A percentile compares a stretch with the other conserved stretches of the same genome.
These are phyloP conservation scores for Rhizoclosmatium sp. DNA, from an alignment of 192 early-diverging fungal species.

Conservation along the genomic window DNA sequence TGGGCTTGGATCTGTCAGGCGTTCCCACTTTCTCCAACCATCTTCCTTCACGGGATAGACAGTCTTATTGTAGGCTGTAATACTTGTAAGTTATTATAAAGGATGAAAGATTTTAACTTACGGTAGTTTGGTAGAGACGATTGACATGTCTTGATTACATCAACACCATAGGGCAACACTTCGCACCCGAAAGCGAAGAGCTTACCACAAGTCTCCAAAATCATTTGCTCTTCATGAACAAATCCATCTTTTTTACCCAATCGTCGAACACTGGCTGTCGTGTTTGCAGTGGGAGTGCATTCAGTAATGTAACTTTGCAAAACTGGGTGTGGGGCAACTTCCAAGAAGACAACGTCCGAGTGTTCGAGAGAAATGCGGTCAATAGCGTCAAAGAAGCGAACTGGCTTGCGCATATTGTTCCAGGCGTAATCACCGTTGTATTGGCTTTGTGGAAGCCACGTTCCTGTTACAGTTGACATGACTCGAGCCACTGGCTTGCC, in stretches of 20 bases:
- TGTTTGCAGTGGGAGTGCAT: background rate
- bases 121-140: too few relatives aligned
- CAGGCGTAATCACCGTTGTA: slow-evolving; percentile 28
- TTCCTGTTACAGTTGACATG: slow-evolving; percentile 42
- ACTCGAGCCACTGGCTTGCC: slow-evolving; percentile 2
- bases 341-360: slow-evolving; percentile 20
- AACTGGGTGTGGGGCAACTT: slow-evolving; percentile 45
- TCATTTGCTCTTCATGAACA: too few relatives aligned
- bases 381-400: slow-evolving; percentile 32
- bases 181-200: too few relatives aligned
- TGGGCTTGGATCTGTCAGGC: slow-evolving; percentile 10
- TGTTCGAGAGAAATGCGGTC: slow-evolving; percentile 14
- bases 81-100: too few relatives aligned
- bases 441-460: background rate
- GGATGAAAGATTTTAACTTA: too few relatives aligned
- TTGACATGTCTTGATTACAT: too few relatives aligned
- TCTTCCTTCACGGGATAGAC: too few relatives aligned
- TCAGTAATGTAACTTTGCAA: slow-evolving; percentile 40
- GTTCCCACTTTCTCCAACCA: background rate
- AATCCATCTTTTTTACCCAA: too few relatives aligned
- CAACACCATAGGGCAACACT: too few relatives aligned
- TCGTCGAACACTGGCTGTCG: slow-evolving; percentile 25
- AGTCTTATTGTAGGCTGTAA: too few relatives aligned
- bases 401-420: slow-evolving; percentile 43
- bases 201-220: too few relatives aligned